Evolutionary conservation across 495 filamentous ascomycete species (phyloP).

Genomic region (Penicillium nucicola): DNA sequence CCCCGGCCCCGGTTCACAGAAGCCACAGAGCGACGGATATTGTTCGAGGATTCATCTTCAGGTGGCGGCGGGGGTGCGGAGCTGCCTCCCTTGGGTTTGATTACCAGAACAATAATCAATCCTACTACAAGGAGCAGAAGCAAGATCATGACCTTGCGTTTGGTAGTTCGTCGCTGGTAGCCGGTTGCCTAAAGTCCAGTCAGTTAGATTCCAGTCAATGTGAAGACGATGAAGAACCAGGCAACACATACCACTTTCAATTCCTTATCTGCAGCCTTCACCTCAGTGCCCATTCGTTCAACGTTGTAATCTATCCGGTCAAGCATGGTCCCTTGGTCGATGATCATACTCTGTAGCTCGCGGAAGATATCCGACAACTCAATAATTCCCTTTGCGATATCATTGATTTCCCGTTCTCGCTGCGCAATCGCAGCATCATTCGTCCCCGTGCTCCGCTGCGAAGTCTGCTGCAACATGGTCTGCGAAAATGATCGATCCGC

Average conservation of each 20-base stretch:
- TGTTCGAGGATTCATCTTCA: conserved; percentile 25
- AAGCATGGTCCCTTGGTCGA: conserved; percentile 96
- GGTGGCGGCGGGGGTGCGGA: conserved; percentile 19
- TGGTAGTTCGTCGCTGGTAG: conserved; percentile 87
- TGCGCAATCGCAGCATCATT: conserved; percentile 87
- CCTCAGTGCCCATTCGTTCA: conserved; percentile 83
- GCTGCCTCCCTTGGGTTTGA: conserved; percentile 70
- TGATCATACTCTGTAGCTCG: conserved; percentile 93
- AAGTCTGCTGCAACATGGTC: conserved; percentile 74
- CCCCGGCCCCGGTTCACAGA: conserved; percentile 20
- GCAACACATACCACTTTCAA: conserved; percentile 64
- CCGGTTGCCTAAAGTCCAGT: conserved; percentile 55
- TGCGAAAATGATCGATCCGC: conserved; percentile 91
- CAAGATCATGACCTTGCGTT: conserved; percentile 86
- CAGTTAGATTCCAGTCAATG: not conserved
- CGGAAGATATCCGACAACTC: conserved; percentile 95
- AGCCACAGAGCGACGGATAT: conserved; percentile 21
- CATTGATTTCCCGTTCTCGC: conserved; percentile 94
- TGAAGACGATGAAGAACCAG: not conserved
- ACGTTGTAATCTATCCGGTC: conserved; percentile 99
- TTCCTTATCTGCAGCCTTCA: conserved; percentile 90
- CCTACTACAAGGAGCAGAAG: conserved; percentile 79
- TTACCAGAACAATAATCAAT: conserved; percentile 77
- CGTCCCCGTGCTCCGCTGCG: conserved; percentile 63
- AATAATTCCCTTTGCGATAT: conserved; percentile 96